Percentiles rank a stretch among this genome's conserved stretches.
These are phyloP conservation scores for Phytophthora lateralis DNA, from an alignment of 352 stramenopile genomes.

Conservation along the genomic window DNA sequence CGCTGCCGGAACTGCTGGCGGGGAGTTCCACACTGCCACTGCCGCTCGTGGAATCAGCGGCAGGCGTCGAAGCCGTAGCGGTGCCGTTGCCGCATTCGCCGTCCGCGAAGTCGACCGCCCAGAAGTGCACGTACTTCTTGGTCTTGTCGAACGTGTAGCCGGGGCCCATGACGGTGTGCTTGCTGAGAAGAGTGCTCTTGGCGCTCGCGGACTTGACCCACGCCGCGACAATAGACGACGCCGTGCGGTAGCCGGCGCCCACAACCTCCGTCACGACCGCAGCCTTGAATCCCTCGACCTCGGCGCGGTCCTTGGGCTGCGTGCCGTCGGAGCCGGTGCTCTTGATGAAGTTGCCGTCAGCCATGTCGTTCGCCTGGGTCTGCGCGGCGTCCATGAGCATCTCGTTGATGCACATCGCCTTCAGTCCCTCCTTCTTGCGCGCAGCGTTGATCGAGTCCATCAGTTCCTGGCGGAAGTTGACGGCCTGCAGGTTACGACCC, in stretches of 20 bases:
- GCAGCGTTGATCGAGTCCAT: slow-evolving; percentile 43
- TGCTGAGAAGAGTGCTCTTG: slow-evolving; percentile 44
- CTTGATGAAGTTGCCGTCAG: slow-evolving; percentile 40
- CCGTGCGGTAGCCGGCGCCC: slow-evolving; percentile 45
- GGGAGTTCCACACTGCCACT: slow-evolving; percentile 24
- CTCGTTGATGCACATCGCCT: slow-evolving; percentile 48
- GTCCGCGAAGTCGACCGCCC: slow-evolving; percentile 40
- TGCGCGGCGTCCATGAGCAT: slow-evolving; percentile 45
- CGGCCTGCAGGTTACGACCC: slow-evolving; percentile 34
- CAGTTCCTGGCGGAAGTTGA: slow-evolving; percentile 54
- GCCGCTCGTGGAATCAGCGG: not conserved
- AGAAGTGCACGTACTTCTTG: slow-evolving; percentile 44
- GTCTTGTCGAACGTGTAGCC: slow-evolving; percentile 48
- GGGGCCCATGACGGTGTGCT: slow-evolving; percentile 34
- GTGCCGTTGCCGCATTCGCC: slow-evolving; percentile 32
- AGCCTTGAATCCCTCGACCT: slow-evolving; percentile 30
- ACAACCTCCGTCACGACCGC: slow-evolving; percentile 48
- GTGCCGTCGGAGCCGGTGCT: slow-evolving; percentile 44
- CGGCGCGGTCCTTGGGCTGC: slow-evolving; percentile 34
- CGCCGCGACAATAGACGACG: slow-evolving; percentile 42
- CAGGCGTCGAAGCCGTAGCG: slow-evolving; percentile 1
- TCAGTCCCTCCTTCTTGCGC: slow-evolving; percentile 39
- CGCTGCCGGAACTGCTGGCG: slow-evolving; percentile 5
- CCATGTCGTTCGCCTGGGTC: slow-evolving; percentile 43
- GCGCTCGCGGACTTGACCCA: slow-evolving; percentile 53